Percentiles rank a stretch among this genome's conserved stretches.
phyloP scores from a whole-genome alignment of 441 rosid genomes.

The Brassica balearica region DNA sequence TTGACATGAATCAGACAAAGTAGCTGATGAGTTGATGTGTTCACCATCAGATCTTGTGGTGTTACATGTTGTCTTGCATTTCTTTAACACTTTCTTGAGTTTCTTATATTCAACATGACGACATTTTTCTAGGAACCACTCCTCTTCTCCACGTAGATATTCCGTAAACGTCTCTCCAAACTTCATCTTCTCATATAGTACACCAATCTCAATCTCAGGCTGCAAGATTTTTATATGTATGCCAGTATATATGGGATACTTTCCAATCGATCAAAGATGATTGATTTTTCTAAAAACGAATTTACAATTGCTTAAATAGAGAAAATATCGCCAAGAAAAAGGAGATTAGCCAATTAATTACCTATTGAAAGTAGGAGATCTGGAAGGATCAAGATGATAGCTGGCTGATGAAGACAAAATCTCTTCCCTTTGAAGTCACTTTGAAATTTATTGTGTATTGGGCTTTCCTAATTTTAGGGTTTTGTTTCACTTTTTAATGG shows the following conservation, averaged over 20 bases:
- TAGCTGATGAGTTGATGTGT: slow-evolving; percentile 31
- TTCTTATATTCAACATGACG: slow-evolving; percentile 84
- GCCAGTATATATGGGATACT: slow-evolving; percentile 13
- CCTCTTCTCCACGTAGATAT: slow-evolving; percentile 74
- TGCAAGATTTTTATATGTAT: background rate
- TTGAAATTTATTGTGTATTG: background rate
- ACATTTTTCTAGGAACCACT: slow-evolving; percentile 60
- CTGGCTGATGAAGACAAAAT: slow-evolving; percentile 23
- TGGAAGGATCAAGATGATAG: slow-evolving; percentile 5
- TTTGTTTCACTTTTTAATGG: slow-evolving; percentile 19
- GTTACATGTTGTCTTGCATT: slow-evolving; percentile 64
- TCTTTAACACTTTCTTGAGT: slow-evolving; percentile 80
- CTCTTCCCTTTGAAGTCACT: slow-evolving; percentile 10
- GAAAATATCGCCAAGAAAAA: background rate
- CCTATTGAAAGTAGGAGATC: slow-evolving; percentile 11
- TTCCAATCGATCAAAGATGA: slow-evolving; percentile 5
- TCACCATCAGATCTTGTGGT: slow-evolving; percentile 36
- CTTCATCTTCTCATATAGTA: slow-evolving; percentile 58
- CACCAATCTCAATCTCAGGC: slow-evolving; percentile 28
- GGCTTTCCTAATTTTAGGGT: slow-evolving; percentile 32
- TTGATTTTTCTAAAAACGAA: background rate
- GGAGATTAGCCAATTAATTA: slow-evolving; percentile 19
- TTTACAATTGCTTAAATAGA: background rate
- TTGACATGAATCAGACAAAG: slow-evolving; percentile 49
- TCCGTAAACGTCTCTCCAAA: slow-evolving; percentile 83